Base-by-base conservation (phyloP, 1,139 yeast genomes). In the Torulaspora pretoriensis region DNA sequence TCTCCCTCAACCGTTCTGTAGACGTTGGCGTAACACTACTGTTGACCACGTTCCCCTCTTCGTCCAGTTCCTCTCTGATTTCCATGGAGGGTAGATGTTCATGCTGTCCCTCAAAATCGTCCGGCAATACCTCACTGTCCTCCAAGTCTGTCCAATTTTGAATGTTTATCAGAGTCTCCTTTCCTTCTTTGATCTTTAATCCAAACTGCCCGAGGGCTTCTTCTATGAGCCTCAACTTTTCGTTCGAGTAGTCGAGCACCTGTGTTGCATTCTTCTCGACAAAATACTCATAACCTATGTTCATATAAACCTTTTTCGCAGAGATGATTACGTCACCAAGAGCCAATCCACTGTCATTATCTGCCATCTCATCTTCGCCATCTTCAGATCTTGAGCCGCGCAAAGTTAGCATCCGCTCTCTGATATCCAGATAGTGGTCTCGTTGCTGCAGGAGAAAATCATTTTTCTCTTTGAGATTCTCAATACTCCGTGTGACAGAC, bases 61-160 rank as follows among this genome's bases (percentile, higher is more conserved):
- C 95, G 62, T 89, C 96, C 34, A 90, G 65, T 45, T 84, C 89
- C 60, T 90, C 97, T 42, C 82, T 74, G 17, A 89, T 89, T 47
- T 89, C 97, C 81, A 89, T 80, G 13, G 81, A 64, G 0, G 87
- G 88, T 3, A 81, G 61, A 0, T 73, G 78, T 24, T 64, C 66
- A 8, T 56, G 60, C 13, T 54, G 49, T 4, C 54, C 58, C 8
- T 49, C 56, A n/a, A 47, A 50, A 12, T 56, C 55, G 13, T 50
- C 50, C 14, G 51, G 49, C 29, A 22, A 22, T 10, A 13, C 22
- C 10, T 13, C 32, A 10, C 10, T 8, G 23, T 36, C 22, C 10
- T 13, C 26, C 25, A n/a, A 14, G 8, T 19, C 27, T 29, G 13
- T 35, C 38, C 19, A 29, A 9, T 22, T 50, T 52, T 51, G 27